Evolutionary conservation across 345 rosid species (phyloP).

Genomic region (Pugionium cornutum): DNA sequence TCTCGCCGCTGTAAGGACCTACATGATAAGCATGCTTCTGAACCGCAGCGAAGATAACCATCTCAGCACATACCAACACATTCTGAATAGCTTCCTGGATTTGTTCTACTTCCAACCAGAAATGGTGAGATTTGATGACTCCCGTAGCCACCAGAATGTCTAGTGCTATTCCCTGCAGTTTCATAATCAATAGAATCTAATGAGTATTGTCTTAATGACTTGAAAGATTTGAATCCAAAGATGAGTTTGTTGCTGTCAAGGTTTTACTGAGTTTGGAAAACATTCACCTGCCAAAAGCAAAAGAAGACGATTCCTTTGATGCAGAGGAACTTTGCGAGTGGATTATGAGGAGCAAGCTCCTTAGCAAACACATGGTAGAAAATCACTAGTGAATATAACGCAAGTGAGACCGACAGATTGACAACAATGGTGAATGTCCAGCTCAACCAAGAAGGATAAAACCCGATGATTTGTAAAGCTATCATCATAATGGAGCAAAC

Average conservation of each 20-base stretch:
- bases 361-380: conserved; percentile 98
- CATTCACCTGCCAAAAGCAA: conserved; percentile 95
- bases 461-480: conserved; percentile 56
- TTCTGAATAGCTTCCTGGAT: conserved; percentile 88
- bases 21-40: conserved; percentile 80
- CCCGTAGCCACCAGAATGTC: conserved; percentile 70
- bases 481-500: conserved; percentile 88
- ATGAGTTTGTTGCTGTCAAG: not conserved
- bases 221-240: not conserved
- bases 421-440: conserved; percentile 91
- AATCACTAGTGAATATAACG: conserved; percentile 76
- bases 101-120: conserved; percentile 93
- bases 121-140: conserved; percentile 70
- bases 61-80: conserved; percentile 72
- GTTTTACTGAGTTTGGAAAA: not conserved
- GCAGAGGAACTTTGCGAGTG: conserved; percentile 96
- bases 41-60: conserved; percentile 83
- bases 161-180: conserved; percentile 69
- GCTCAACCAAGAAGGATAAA: conserved; percentile 90
- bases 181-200: not conserved
- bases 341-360: conserved; percentile 88
- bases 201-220: conserved; percentile 1
- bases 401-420: conserved; percentile 83
- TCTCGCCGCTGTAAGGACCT: conserved; percentile 77
- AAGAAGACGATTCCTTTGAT: conserved; percentile 97